A percentile compares a stretch with the other conserved stretches of the same genome.
Conservation (phyloP, 768 basidiomycete species). For the Boletellus ananas region DNA sequence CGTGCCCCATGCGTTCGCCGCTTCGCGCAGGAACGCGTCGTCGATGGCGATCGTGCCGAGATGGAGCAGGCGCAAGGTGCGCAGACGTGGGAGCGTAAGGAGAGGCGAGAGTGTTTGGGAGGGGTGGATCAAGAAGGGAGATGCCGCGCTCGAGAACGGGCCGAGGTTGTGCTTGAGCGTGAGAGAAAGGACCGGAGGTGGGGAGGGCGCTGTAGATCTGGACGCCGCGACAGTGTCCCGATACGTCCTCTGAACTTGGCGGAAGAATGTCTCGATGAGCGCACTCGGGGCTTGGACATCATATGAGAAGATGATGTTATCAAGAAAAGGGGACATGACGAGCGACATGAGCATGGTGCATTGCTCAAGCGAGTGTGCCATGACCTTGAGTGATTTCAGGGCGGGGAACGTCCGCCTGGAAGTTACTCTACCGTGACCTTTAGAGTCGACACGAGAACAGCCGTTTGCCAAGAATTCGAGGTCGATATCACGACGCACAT, state of each 20-base stretch:
- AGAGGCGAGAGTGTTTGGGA: slow-evolving; percentile 24
- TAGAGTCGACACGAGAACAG: background rate
- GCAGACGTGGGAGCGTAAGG: slow-evolving; percentile 17
- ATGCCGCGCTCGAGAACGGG: slow-evolving; percentile 13
- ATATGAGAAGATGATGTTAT: slow-evolving; percentile 24
- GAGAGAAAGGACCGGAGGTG: slow-evolving; percentile 17
- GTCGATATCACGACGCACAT: slow-evolving; percentile 17
- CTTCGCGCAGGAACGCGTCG: slow-evolving; percentile 24
- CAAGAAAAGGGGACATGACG: slow-evolving; percentile 22
- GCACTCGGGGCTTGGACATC: slow-evolving; percentile 23
- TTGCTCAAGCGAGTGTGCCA: slow-evolving; percentile 24
- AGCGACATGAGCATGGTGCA: slow-evolving; percentile 26
- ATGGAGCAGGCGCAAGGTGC: slow-evolving; percentile 21
- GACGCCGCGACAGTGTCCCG: background rate
- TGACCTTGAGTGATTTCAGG: slow-evolving; percentile 23
- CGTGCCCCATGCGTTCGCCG: slow-evolving; percentile 25
- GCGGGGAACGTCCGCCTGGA: slow-evolving; percentile 17
- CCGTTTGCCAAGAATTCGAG: slow-evolving; percentile 11
- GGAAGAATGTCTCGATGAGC: slow-evolving; percentile 22
- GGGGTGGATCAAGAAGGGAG: slow-evolving; percentile 25
- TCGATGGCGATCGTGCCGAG: slow-evolving; percentile 28
- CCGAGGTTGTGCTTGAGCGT: slow-evolving; percentile 27
- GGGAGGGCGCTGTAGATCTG: background rate
- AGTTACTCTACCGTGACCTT: background rate
- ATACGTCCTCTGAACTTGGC: slow-evolving; percentile 20